Evolutionary conservation across 176 grass and related monocot species (phyloP).

Genomic region (Urochloa ruziziensis): DNA sequence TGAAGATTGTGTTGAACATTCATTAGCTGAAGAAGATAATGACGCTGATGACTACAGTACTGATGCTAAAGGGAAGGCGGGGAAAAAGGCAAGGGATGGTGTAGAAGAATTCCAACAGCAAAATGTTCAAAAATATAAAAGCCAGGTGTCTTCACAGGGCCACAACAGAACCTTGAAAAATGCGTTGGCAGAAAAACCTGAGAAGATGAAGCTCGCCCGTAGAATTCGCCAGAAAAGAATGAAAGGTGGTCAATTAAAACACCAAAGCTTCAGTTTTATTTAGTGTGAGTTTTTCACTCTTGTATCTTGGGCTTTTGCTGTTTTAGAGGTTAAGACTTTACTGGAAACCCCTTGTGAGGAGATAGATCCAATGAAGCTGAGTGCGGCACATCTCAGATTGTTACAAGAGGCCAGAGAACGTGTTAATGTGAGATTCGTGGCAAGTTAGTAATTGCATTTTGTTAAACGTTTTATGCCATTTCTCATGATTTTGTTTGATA

Average conservation of each 20-base stretch:
- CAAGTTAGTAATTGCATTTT: constrained; percentile 30
- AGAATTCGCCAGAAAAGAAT: constrained; percentile 44
- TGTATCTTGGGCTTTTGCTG: constrained; percentile 9
- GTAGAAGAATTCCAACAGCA: constrained; percentile 31
- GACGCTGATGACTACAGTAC: constrained; percentile 33
- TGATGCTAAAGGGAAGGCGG: constrained; percentile 31
- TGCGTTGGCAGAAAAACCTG: constrained; percentile 18
- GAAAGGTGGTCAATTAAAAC: constrained; percentile 38
- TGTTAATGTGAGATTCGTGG: constrained; percentile 33
- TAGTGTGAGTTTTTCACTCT: constrained; percentile 15
- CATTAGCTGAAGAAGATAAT: constrained; percentile 35
- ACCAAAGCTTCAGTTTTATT: constrained; percentile 5
- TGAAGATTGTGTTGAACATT: constrained; percentile 30
- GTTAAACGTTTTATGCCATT: not conserved
- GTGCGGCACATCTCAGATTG: constrained; percentile 53
- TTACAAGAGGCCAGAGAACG: constrained; percentile 56
- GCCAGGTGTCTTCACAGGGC: not conserved
- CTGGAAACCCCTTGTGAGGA: constrained; percentile 42
- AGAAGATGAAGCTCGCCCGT: constrained; percentile 56
- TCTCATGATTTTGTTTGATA: constrained; percentile 26
- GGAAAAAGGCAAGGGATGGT: constrained; percentile 38
- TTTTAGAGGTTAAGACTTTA: constrained; percentile 54
- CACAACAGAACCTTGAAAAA: constrained; percentile 39
- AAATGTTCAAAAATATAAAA: constrained; percentile 44
- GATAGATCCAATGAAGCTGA: constrained; percentile 60